Conservation (phyloP, 768 basidiomycete species). For the Lepiota subincarnata region DNA sequence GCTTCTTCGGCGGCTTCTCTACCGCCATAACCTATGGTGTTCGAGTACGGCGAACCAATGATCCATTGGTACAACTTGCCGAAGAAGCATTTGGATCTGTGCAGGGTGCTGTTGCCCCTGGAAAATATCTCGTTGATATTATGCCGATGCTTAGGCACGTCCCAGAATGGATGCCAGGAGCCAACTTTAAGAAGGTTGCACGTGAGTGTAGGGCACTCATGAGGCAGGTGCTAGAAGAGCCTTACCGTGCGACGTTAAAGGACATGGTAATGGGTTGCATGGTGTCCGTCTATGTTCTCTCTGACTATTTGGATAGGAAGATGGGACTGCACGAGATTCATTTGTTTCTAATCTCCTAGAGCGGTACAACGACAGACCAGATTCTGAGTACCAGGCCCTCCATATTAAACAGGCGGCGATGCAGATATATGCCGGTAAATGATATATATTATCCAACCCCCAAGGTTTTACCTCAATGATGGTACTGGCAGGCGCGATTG, state of each 20-base stretch:
- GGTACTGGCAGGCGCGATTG: background rate
- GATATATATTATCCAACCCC: background rate
- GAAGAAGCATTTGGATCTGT: background rate
- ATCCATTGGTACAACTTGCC: background rate
- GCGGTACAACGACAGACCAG: background rate
- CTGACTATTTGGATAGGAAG: background rate
- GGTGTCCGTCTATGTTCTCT: background rate
- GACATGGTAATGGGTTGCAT: background rate
- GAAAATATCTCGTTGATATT: slow-evolving; percentile 28
- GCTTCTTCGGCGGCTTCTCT: background rate
- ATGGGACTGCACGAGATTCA: background rate
- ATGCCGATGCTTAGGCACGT: slow-evolving; percentile 27
- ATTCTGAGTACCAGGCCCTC: background rate
- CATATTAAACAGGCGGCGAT: background rate
- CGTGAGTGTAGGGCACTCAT: slow-evolving; percentile 19
- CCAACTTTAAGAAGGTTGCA: slow-evolving; percentile 30
- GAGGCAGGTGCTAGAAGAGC: slow-evolving; percentile 18
- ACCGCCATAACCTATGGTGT: slow-evolving; percentile 3
- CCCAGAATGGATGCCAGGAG: slow-evolving; percentile 33
- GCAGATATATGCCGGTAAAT: slow-evolving; percentile 7
- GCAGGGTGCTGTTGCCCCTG: slow-evolving; percentile 17
- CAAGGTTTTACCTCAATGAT: background rate
- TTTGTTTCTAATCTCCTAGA: slow-evolving; percentile 1
- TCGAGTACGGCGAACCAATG: background rate
- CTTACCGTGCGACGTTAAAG: slow-evolving; percentile 14